These are phyloP conservation scores for Colletotrichum spaethianum DNA, from an alignment of 2,329 filamentous ascomycete species.

Conservation along the genomic window DNA sequence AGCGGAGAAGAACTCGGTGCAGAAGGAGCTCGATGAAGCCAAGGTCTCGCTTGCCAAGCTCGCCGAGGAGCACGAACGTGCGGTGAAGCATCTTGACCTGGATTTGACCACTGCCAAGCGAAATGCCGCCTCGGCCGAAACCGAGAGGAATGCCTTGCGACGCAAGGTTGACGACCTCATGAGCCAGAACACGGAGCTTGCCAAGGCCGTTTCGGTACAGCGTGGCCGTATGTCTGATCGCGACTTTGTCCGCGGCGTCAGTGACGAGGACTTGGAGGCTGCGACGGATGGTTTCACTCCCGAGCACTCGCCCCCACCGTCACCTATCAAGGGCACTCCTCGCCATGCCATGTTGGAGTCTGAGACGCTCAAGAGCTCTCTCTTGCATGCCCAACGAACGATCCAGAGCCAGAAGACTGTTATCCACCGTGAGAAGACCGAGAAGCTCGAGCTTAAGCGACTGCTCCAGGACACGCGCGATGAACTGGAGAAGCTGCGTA, in stretches of 20 bases:
- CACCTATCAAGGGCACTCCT: constrained; percentile 91
- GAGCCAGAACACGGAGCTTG: constrained; percentile 91
- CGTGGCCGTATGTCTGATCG: constrained; percentile 77
- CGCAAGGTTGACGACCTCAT: constrained; percentile 90
- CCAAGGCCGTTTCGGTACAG: constrained; percentile 83
- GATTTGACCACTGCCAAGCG: constrained; percentile 89
- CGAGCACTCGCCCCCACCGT: constrained; percentile 91
- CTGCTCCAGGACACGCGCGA: constrained; percentile 96
- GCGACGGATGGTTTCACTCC: constrained; percentile 81
- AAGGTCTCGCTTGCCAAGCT: constrained; percentile 85
- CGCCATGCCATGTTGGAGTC: constrained; percentile 93
- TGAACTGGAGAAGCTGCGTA: constrained; percentile 83
- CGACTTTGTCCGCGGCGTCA: constrained; percentile 70
- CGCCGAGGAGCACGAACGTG: constrained; percentile 82
- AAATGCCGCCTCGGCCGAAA: constrained; percentile 82
- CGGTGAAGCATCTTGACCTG: constrained; percentile 87
- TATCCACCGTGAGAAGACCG: constrained; percentile 97
- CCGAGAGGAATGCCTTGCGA: constrained; percentile 83
- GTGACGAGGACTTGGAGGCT: constrained; percentile 75
- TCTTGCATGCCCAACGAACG: constrained; percentile 94
- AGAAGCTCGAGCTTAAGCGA: constrained; percentile 95
- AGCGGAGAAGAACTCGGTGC: constrained; percentile 81
- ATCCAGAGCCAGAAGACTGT: constrained; percentile 96
- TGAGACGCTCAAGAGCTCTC: constrained; percentile 93
- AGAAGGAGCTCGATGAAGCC: constrained; percentile 92